Evolutionary conservation across 2,329 filamentous ascomycete genomes (phyloP).

Genomic region (Setomelanomma holmii): DNA sequence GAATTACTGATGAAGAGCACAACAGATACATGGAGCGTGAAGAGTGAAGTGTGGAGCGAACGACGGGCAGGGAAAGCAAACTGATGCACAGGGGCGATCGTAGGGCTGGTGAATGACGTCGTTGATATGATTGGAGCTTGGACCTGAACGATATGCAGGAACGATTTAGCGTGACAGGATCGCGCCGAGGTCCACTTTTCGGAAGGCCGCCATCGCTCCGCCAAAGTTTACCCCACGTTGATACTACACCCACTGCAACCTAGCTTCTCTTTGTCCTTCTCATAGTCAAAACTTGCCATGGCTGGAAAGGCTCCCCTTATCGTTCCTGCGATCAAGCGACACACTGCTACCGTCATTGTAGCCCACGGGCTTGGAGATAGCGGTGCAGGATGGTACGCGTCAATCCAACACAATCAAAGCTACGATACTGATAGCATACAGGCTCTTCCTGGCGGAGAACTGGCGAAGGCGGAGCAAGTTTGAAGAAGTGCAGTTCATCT

Average conservation of each 20-base stretch:
- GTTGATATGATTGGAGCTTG: conserved; percentile 39
- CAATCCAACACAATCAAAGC: conserved; percentile 10
- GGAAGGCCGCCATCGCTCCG: conserved; percentile 7
- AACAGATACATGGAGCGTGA: too few relatives aligned
- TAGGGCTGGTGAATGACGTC: conserved; percentile 40
- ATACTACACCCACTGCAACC: conserved; percentile 7
- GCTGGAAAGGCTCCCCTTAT: conserved; percentile 61
- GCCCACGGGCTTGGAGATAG: conserved; percentile 88
- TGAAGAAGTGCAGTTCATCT: conserved; percentile 89
- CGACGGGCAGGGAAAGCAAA: background rate
- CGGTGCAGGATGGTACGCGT: conserved; percentile 72
- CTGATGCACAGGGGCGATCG: conserved; percentile 19
- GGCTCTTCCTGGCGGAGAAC: conserved; percentile 82
- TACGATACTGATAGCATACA: conserved; percentile 38
- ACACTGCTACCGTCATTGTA: conserved; percentile 95
- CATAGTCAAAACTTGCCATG: conserved; percentile 25
- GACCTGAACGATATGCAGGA: conserved; percentile 34
- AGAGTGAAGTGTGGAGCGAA: background rate
- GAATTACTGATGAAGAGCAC: too few relatives aligned
- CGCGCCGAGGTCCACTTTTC: conserved; percentile 25
- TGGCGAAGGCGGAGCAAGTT: conserved; percentile 82
- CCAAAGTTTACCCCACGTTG: conserved; percentile 21
- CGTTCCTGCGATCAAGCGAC: conserved; percentile 78
- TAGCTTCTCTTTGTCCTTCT: conserved; percentile 3
- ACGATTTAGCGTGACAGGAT: conserved; percentile 23